Base-by-base conservation (phyloP, 345 rosid species). In the Pelargonium nanum region DNA sequence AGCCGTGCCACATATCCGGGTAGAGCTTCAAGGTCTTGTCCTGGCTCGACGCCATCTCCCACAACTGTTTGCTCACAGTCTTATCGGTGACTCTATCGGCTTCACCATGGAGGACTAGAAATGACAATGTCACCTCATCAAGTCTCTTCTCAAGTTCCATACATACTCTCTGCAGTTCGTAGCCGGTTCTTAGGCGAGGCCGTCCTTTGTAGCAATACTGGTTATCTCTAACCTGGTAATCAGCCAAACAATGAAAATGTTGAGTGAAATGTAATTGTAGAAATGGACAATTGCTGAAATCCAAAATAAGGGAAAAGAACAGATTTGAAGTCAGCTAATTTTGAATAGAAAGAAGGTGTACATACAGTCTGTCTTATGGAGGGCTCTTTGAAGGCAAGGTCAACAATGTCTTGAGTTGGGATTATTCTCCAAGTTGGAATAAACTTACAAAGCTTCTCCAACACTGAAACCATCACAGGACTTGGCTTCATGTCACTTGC, bases 1-100 rank as follows among this genome's bases (percentile, higher is more conserved):
- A 52, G 32, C 85, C 91, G n/a, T 92, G 98, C 96, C 96, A 89
- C 98, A 92, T 87, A n/a, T 67, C 80, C 0, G 83, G 78, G 26
- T 91, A 88, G 63, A 86, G 20, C 74, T 85, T 89, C 22, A 89
- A 52, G 17, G 83, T 77, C 80, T 88, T 92, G 85, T 89, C 96
- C 6, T 59, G 57, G 76, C 86, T 86, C 60, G 80, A 70, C 21
- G 98, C 95, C 13, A 66, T 64, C 4, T 64, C 68, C 30, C 61
- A 67, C 4, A 88, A 72, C 64, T 74, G 61, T 61, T 75, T 64
- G 83, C 97, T 89, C 0, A 71, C 76, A 2, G 75, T 23, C 73
- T 65, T 73, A 26, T 83, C 89, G 0, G 89, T 82, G 71, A 92
- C 96, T 69, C 57, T 82, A 57, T 92, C 98, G 2, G 74, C 93